These are phyloP conservation scores for Mycena indigotica DNA, from an alignment of 768 basidiomycete genomes.

Conservation along the genomic window DNA sequence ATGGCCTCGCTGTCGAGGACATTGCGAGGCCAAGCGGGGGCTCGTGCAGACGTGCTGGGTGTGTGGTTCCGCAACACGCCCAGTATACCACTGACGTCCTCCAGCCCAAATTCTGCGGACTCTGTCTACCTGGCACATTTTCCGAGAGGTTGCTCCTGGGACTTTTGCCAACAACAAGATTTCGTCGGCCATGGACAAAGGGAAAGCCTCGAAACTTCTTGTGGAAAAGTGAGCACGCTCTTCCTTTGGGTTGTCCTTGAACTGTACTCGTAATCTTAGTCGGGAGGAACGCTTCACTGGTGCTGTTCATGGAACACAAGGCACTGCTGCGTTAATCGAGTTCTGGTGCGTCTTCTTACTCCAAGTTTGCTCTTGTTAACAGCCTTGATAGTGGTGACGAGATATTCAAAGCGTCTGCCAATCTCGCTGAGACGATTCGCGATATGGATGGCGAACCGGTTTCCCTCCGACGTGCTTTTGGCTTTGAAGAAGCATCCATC, in stretches of 20 bases:
- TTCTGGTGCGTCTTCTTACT: background rate
- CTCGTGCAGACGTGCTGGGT: background rate
- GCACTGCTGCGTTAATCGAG: background rate
- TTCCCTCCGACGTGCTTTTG: background rate
- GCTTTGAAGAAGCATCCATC: background rate
- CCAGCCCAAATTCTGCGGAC: background rate
- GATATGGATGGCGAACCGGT: background rate
- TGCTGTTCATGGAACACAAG: background rate
- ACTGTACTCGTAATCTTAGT: background rate
- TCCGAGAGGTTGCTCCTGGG: background rate
- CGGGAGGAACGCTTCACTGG: background rate
- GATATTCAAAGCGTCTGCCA: background rate
- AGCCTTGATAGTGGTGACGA: background rate
- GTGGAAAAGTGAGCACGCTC: background rate
- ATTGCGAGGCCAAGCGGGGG: background rate
- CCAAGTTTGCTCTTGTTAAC: background rate
- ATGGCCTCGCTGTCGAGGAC: background rate
- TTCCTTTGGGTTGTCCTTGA: background rate
- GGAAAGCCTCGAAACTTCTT: background rate
- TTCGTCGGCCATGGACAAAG: background rate
- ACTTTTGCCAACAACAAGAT: background rate
- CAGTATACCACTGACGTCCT: background rate
- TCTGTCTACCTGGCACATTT: background rate
- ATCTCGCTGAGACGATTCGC: background rate
- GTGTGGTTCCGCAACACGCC: background rate